These are phyloP conservation scores for Pichia nakasei DNA, from an alignment of 805 yeast genomes.

Conservation along the genomic window DNA sequence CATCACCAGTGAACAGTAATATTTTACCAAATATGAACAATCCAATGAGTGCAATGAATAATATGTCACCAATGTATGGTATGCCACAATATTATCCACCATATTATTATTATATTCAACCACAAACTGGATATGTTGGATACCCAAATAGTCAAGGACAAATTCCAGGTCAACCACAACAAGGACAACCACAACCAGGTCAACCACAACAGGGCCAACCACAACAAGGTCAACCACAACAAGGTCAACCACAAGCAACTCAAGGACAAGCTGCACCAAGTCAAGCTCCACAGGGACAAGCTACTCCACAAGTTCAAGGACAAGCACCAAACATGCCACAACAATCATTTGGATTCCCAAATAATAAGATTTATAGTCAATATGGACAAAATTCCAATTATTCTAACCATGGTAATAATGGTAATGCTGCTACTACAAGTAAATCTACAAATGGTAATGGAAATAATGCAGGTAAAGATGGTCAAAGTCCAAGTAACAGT, in stretches of 20 bases:
- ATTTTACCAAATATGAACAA: slow-evolving; percentile 15
- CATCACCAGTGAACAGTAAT: slow-evolving; percentile 14
- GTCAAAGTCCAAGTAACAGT: background rate
- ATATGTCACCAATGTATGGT: slow-evolving; percentile 24
- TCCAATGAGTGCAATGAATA: slow-evolving; percentile 9
- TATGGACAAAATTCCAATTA: slow-evolving; percentile 14
- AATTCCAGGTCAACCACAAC: slow-evolving; percentile 15
- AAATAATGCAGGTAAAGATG: slow-evolving; percentile 7
- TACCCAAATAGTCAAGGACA: slow-evolving; percentile 16
- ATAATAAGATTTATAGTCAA: slow-evolving; percentile 20
- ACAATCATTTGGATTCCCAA: slow-evolving; percentile 19
- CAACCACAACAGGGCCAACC: slow-evolving; percentile 4
- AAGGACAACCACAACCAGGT: slow-evolving; percentile 14
- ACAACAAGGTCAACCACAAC: slow-evolving; percentile 14
- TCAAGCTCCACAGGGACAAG: slow-evolving; percentile 9
- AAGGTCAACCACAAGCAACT: slow-evolving; percentile 7
- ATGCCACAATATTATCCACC: slow-evolving; percentile 24
- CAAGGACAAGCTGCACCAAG: slow-evolving; percentile 10
- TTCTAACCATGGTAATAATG: background rate
- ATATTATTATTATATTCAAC: slow-evolving; percentile 22
- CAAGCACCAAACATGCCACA: background rate
- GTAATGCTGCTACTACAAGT: too few relatives aligned
- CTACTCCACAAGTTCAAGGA: slow-evolving; percentile 9
- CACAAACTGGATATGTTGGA: slow-evolving; percentile 6
- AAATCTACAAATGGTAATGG: slow-evolving; percentile 6